These are phyloP conservation scores for Pichia norvegensis DNA, from an alignment of 1,139 yeast genomes.

Conservation along the genomic window DNA sequence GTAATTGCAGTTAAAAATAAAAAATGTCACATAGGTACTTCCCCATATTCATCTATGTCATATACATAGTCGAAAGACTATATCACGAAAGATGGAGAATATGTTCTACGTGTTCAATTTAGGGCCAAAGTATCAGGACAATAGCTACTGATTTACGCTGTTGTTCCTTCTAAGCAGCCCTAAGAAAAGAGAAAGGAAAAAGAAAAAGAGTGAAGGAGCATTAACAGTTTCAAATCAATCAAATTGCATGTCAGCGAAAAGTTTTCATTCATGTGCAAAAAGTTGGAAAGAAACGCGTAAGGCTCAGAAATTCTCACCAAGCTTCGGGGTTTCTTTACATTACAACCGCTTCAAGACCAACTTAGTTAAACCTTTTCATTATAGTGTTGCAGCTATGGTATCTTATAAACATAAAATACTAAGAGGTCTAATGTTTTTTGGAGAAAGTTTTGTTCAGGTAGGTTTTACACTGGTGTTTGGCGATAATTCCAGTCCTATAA, in stretches of 20 bases:
- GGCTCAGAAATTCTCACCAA: too few relatives aligned
- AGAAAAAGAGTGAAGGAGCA: neutral
- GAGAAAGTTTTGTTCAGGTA: too few relatives aligned
- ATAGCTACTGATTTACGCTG: slow-evolving; percentile 12
- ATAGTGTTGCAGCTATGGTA: too few relatives aligned
- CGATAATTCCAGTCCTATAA: too few relatives aligned
- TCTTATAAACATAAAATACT: too few relatives aligned
- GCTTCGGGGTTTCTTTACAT: too few relatives aligned
- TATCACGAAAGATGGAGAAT: slow-evolving; percentile 65
- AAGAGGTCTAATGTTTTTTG: too few relatives aligned
- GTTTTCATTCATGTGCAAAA: neutral
- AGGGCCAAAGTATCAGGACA: slow-evolving; percentile 54
- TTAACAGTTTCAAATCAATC: neutral
- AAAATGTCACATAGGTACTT: slow-evolving; percentile 69
- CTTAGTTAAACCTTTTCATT: too few relatives aligned
- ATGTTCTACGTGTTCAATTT: slow-evolving; percentile 62
- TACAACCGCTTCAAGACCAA: too few relatives aligned
- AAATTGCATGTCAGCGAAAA: too few relatives aligned
- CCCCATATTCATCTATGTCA: slow-evolving; percentile 62
- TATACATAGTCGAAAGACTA: slow-evolving; percentile 11
- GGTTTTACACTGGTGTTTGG: too few relatives aligned
- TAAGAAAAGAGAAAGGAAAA: neutral
- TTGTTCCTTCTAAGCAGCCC: slow-evolving; percentile 13
- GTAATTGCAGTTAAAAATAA: neutral
- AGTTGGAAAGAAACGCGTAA: neutral